These are phyloP conservation scores for Fusarium continuum DNA, from an alignment of 2,329 filamentous ascomycete genomes.

Conservation along the genomic window DNA sequence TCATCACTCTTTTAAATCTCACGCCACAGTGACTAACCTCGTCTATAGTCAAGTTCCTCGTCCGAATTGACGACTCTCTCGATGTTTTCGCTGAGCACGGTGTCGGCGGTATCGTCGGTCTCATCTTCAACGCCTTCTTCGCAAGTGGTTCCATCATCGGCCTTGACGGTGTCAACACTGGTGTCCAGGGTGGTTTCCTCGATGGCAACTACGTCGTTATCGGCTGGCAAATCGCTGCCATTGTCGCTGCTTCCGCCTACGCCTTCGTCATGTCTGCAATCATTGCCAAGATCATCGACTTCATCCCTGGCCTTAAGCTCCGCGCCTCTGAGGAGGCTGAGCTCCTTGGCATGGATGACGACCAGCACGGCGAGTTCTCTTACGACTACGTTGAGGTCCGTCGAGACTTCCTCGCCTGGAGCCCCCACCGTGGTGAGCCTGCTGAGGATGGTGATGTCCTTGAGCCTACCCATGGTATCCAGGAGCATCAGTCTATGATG, in stretches of 20 bases:
- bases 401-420: slow-evolving; percentile 89
- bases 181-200: slow-evolving; percentile 73
- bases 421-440: slow-evolving; percentile 75
- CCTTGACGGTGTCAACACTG: slow-evolving; percentile 79
- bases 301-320: slow-evolving; percentile 80
- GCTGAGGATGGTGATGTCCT: slow-evolving; percentile 66
- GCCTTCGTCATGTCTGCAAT: slow-evolving; percentile 77
- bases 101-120: slow-evolving; percentile 73
- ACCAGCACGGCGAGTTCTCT: slow-evolving; percentile 89
- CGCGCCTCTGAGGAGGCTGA: slow-evolving; percentile 84
- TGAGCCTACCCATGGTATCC: slow-evolving; percentile 75
- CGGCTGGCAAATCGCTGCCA: slow-evolving; percentile 83
- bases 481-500: slow-evolving; percentile 64
- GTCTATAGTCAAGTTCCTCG: slow-evolving; percentile 63
- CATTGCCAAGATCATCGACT: slow-evolving; percentile 78
- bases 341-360: slow-evolving; percentile 87
- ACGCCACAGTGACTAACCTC: slow-evolving; percentile 1
- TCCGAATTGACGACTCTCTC: slow-evolving; percentile 75
- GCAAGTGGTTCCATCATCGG: slow-evolving; percentile 75
- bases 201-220: slow-evolving; percentile 78
- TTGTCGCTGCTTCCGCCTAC: slow-evolving; percentile 72
- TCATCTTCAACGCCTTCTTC: slow-evolving; percentile 79
- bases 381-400: slow-evolving; percentile 92
- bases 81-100: slow-evolving; percentile 78
- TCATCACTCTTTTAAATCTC: neutral